A percentile compares a stretch with the other conserved stretches of the same genome.
Evolutionary conservation across 139 green algal genomes (phyloP).

Genomic region (Tetraselmis chui): DNA sequence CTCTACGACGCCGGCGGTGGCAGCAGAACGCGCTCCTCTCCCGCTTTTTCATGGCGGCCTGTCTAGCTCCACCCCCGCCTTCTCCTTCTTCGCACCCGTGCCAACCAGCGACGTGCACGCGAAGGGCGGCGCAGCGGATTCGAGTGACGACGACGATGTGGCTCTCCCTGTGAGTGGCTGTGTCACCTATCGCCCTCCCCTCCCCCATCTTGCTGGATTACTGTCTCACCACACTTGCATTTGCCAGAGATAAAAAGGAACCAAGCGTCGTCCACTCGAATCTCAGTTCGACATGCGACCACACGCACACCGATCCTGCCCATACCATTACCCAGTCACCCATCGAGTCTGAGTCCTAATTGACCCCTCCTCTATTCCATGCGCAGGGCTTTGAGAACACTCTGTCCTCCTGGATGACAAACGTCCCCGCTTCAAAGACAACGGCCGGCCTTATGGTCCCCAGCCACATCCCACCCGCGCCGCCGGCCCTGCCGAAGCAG

Average conservation of each 20-base stretch:
- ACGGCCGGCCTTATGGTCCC: neutral
- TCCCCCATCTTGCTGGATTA: neutral
- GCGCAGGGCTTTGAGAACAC: neutral
- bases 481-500: neutral
- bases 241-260: too few relatives aligned
- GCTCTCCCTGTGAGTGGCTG: neutral
- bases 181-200: too few relatives aligned
- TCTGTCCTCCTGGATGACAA: neutral
- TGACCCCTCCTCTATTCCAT: neutral
- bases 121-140: neutral
- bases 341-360: too few relatives aligned
- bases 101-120: neutral
- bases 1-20: neutral
- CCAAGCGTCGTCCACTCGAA: too few relatives aligned
- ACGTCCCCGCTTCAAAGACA: neutral
- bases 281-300: too few relatives aligned
- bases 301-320: too few relatives aligned
- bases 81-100: neutral
- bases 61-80: neutral
- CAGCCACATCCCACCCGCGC: neutral
- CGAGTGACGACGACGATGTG: neutral
- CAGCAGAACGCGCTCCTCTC: too few relatives aligned
- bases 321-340: too few relatives aligned
- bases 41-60: neutral
- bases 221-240: too few relatives aligned